Percentiles rank a stretch among this genome's conserved stretches.
phyloP scores from a whole-genome alignment of 768 basidiomycete species.

The Phanerodontia chrysosporium region DNA sequence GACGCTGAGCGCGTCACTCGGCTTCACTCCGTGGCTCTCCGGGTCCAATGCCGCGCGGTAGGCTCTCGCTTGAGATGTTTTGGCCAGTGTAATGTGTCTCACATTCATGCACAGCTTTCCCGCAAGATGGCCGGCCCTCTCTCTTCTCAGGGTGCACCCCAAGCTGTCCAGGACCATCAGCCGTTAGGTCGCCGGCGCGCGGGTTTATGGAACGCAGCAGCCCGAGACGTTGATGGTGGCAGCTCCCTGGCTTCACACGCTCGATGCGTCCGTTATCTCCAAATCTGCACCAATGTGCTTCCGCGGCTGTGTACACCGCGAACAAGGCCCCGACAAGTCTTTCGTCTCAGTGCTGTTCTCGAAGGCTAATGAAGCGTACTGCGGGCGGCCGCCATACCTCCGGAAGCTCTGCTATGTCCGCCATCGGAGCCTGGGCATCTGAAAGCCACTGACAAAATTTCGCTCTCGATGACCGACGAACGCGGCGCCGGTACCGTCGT shows the following conservation, averaged over 20 bases:
- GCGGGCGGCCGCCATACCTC: background rate
- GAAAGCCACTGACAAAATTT: background rate
- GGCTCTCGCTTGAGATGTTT: background rate
- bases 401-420: background rate
- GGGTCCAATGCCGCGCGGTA: background rate
- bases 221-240: background rate
- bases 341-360: background rate
- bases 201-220: background rate
- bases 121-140: background rate
- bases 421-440: background rate
- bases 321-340: background rate
- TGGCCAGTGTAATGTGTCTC: background rate
- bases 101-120: background rate
- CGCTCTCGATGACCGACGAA: background rate
- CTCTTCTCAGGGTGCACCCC: background rate
- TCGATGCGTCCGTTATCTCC: background rate
- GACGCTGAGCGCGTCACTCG: background rate
- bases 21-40: no score
- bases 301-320: background rate
- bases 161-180: background rate
- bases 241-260: background rate
- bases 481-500: background rate
- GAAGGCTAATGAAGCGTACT: background rate
- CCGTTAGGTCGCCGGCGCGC: background rate
- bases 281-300: background rate